Evolutionary conservation across 371 early-diverging fungal species (phyloP).

Genomic region (Mortierella sp.): DNA sequence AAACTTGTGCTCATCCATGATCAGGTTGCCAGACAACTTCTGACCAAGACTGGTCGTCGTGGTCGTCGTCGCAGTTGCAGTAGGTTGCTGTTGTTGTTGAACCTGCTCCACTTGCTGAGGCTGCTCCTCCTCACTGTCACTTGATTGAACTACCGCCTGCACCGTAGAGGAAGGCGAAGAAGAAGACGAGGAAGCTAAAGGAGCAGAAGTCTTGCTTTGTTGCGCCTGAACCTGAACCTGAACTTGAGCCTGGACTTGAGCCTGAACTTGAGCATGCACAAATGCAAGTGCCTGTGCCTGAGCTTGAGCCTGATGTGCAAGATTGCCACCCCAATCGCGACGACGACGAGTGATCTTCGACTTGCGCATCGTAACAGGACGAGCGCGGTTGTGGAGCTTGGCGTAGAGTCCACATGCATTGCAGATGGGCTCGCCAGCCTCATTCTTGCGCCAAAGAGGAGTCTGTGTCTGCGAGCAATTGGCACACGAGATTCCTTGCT

Average conservation of each 20-base stretch:
- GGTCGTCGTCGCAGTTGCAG: conserved; percentile 1
- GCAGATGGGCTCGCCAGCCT: conserved; percentile 81
- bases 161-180: conserved; percentile 11
- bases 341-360: conserved; percentile 71
- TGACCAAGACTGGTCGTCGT: conserved; percentile 2
- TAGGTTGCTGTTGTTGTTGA: conserved; percentile 13
- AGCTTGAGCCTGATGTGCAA: conserved; percentile 49
- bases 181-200: no score
- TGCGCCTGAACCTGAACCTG: background rate
- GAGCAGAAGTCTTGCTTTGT: no score
- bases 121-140: conserved; percentile 45
- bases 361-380: conserved; percentile 71
- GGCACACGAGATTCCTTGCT: conserved; percentile 65
- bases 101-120: background rate
- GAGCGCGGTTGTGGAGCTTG: conserved; percentile 75
- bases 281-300: conserved; percentile 48
- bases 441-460: conserved; percentile 87
- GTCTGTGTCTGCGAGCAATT: conserved; percentile 88
- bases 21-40: conserved; percentile 35
- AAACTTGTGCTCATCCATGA: conserved; percentile 59
- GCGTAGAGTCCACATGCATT: conserved; percentile 91
- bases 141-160: conserved; percentile 21
- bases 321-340: conserved; percentile 61
- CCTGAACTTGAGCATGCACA: conserved; percentile 49
- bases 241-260: conserved; percentile 37